Base-by-base conservation (phyloP, 306 rosid genomes). In the Glycine soja region DNA sequence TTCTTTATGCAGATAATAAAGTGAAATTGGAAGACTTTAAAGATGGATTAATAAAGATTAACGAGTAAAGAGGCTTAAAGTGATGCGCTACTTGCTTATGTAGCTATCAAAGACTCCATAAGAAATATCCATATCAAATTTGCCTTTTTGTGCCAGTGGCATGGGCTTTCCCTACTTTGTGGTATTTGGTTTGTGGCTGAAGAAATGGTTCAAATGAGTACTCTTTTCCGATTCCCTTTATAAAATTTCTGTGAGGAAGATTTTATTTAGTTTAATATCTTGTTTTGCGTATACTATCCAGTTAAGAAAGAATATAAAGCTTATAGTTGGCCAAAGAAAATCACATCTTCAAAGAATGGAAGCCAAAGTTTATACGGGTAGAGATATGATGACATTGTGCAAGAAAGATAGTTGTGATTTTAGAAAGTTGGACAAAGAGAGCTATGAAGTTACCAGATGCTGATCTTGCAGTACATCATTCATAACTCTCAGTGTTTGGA, bases 271-370 rank as follows among this genome's bases (percentile, higher is more conserved):
- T 83, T 91, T 93, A 90, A 91, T 96, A 84, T 84, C 89, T 92
- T 96, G 90, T 92, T 93, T 93, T 93, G 94, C 97, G 79, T 95
- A 91, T 89, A 96, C 97, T 80, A 88, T 96, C 93, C 98, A 93
- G 99, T 96, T 93, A 87, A 88, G 88, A 95, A 90, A 92, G 97
- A 96, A 90, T 85, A 87, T 91, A 95, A 86, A 93, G 98, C 99
- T 86, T 93, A 90, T 95, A 95, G 89, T 95, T 93, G 99, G 96
- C 91, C 97, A 95, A 95, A 93, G 98, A 91, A 89, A 93, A 90
- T 89, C 97, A 91, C 86, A 64, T 64, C 94, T 91, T 82, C 97
- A 90, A 95, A 90, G 97, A 91, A 87, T 86, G 85, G 94, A 90
- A 86, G 97, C 90, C 75, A 92, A 93, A 93, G 97, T 90, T 89